Evolutionary conservation across 768 basidiomycete species (phyloP).

Genomic region (Melanogaster broomeanus): DNA sequence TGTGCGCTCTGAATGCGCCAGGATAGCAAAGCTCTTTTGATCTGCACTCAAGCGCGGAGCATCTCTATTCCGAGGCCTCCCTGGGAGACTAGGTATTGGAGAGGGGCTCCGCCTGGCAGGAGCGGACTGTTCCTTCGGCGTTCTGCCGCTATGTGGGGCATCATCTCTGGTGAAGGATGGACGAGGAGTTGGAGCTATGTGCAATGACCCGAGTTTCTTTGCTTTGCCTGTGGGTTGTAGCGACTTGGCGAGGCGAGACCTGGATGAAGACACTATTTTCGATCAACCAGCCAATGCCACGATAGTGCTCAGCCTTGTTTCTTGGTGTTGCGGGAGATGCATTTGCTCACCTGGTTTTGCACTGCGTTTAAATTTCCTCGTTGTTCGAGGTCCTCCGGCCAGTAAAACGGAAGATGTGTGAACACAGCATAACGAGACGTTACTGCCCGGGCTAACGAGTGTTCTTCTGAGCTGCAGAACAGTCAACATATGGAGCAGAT

Average conservation of each 20-base stretch:
- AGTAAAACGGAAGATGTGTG: conserved; percentile 11
- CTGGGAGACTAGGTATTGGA: not conserved
- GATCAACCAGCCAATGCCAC: not conserved
- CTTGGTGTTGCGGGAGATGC: not conserved
- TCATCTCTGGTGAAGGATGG: conserved; percentile 16
- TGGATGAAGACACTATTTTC: conserved; percentile 22
- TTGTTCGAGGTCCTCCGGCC: conserved; percentile 8
- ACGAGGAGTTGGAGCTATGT: conserved; percentile 22
- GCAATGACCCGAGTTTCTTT: conserved; percentile 27
- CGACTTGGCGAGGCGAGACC: conserved; percentile 28
- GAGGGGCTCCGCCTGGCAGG: not conserved
- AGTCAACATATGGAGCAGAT: not conserved
- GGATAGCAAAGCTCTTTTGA: conserved; percentile 7
- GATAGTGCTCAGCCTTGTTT: not conserved
- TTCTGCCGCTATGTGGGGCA: conserved; percentile 19
- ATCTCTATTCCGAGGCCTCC: not conserved
- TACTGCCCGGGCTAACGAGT: not conserved
- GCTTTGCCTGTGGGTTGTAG: conserved; percentile 27
- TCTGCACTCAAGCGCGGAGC: not conserved
- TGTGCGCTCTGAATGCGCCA: conserved; percentile 12
- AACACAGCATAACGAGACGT: conserved; percentile 2
- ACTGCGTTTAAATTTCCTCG: conserved; percentile 15
- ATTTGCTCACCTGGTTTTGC: conserved; percentile 13
- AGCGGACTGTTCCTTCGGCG: not conserved
- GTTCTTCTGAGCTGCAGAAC: conserved; percentile 6